Conservation (phyloP, 2,329 filamentous ascomycete species). For the Aspergillus calidoustus region DNA sequence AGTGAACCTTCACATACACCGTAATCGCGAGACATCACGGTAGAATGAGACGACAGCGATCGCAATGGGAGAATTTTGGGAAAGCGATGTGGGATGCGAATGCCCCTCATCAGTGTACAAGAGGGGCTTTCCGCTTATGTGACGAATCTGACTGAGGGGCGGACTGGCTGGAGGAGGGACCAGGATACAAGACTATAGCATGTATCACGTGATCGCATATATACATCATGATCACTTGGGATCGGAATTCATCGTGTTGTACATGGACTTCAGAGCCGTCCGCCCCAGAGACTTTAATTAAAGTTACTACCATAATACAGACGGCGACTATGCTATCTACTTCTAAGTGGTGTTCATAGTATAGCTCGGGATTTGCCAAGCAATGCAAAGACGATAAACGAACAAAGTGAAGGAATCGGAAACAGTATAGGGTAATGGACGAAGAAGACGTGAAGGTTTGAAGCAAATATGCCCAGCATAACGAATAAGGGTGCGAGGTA, state of each 20-base stretch:
- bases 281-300: background rate
- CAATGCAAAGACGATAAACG: conserved; percentile 12
- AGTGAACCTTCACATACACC: conserved; percentile 34
- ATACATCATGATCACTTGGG: background rate
- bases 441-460: background rate
- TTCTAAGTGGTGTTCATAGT: conserved; percentile 13
- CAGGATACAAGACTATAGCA: background rate
- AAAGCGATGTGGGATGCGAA: conserved; percentile 26
- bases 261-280: background rate
- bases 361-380: background rate
- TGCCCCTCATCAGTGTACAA: conserved; percentile 34
- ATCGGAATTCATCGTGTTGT: background rate
- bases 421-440: conserved; percentile 16
- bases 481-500: background rate
- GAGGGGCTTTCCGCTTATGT: conserved; percentile 18
- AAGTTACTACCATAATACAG: background rate
- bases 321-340: background rate
- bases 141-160: conserved; percentile 15
- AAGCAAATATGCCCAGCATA: conserved; percentile 10
- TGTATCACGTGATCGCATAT: conserved; percentile 6
- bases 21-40: conserved; percentile 45
- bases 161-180: background rate
- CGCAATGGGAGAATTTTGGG: conserved; percentile 27
- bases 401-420: conserved; percentile 13
- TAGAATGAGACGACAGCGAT: conserved; percentile 35